Conservation (phyloP, 2,329 filamentous ascomycete species). For the Ampelomyces quisqualis region DNA sequence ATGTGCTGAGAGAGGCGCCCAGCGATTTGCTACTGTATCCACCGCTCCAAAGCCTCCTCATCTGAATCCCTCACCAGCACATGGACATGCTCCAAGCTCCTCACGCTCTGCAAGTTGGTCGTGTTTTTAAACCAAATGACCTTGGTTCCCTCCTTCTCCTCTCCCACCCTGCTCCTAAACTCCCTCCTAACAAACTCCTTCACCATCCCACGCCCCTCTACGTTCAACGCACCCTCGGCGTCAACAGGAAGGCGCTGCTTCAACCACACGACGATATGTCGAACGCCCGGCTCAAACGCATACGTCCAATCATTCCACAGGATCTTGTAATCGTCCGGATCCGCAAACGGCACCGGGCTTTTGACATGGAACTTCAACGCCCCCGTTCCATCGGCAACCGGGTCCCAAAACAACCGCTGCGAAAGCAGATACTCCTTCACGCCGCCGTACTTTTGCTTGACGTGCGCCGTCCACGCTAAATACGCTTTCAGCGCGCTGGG, state of each 20-base stretch:
- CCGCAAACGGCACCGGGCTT: constrained; percentile 55
- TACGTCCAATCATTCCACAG: constrained; percentile 66
- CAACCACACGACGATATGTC: constrained; percentile 59
- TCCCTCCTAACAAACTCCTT: constrained; percentile 40
- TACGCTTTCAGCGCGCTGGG: constrained; percentile 62
- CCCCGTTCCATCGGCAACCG: constrained; percentile 14
- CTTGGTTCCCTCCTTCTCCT: constrained; percentile 45
- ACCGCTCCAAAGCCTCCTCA: constrained; percentile 48
- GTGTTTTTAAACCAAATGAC: constrained; percentile 68
- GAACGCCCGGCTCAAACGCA: constrained; percentile 56
- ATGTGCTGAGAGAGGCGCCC: too few relatives aligned
- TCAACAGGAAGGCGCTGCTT: constrained; percentile 40
- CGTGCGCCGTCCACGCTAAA: constrained; percentile 58
- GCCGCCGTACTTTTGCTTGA: constrained; percentile 57
- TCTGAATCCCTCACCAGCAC: constrained; percentile 69
- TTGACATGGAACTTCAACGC: constrained; percentile 44
- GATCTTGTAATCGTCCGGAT: constrained; percentile 57
- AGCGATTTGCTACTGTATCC: constrained; percentile 12
- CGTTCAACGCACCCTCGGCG: constrained; percentile 34
- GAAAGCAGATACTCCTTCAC: constrained; percentile 59
- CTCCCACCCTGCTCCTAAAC: constrained; percentile 49
- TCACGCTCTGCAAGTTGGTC: constrained; percentile 61
- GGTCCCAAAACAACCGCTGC: constrained; percentile 56
- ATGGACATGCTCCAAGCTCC: constrained; percentile 72
- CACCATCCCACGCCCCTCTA: constrained; percentile 30